Evolutionary conservation across 2,329 filamentous ascomycete species (phyloP), one percentile per base, ranked within the genome.

Genomic region (Penicillium corylophilum): DNA sequence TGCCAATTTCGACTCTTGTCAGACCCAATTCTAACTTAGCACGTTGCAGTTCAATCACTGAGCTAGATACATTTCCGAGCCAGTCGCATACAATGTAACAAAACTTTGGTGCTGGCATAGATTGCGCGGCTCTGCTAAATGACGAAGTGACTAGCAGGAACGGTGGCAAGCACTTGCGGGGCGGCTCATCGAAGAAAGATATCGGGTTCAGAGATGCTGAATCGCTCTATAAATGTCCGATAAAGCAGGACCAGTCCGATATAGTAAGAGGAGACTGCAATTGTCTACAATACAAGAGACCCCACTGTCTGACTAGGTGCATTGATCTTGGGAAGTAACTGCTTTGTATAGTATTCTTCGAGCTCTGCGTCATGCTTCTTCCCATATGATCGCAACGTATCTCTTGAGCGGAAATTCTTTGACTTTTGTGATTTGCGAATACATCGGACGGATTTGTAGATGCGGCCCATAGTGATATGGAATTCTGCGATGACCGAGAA

Each of bases 1-100:
- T 56, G 2, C 58, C 58, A 20, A 61, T 57, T 13, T 61, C 58
- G 6, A 61, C 54, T 1, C 58, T 56, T 29, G 55, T 55, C 4
- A 61, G 40, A 3, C 46, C 33, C 6, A 61, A 48, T 7, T 43
- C 44, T 4, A 41, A 29, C 31, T 55, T 57, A 10, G 50, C 53
- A 10, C 52, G 54, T 9, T 29, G 43, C 2, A 61, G 38, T 24
- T 57, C 54, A 9, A 31, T 26, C 2, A 59, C 46, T 5, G 59
- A 51, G 15, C 48, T 44, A 1, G 46, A 3, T 8, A 59, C 39
- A 38, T 59, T 53, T 53, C 5, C 31, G 43, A n/a, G 47, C 51
- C 12, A 53, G 39, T 10, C 51, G 51, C 43, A 53, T 53, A 20
- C 51, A 53, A 29, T 53, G 46, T 38, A 53, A 44, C 20, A 53